Evolutionary conservation across 805 yeast species (phyloP), one percentile per base, ranked within the genome.

Genomic region (Limtongozyma cylindracea): DNA sequence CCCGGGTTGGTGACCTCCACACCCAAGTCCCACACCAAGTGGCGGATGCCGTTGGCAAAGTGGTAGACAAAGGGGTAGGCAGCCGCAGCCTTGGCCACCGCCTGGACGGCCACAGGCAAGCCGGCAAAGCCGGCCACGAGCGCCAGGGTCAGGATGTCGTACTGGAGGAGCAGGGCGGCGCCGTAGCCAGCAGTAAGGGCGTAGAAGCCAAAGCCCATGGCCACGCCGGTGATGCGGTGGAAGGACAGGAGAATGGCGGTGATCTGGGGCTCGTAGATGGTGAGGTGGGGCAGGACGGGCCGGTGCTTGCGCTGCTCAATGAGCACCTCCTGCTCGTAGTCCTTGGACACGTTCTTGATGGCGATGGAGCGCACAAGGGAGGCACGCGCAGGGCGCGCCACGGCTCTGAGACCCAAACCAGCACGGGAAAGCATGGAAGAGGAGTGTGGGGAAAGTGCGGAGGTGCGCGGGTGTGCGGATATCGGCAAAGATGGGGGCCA

Each of bases 1-100:
- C 92, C 95, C 40, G 71, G 64, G 34, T 76, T 39, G 29, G 80
- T 61, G 41, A 84, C 59, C 46, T 71, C 74, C 33, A 52, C 56
- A 43, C 92, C 92, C 24, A 66, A 44, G 45, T 88, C 98, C 98
- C 98, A 88, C 25, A 76, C 40, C 47, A 84, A 53, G 46, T 88
- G 98, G 61, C 98, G 77, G 30, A 84, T 28, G 36, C 96, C 95
- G 44, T 82, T 78, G 43, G 56, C 63, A 21, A 61, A 38, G 49
- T 88, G 98, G 71, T 63, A 80, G 15, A 73, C 72, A 47, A 88
- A 78, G 32, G 94, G 82, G 53, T 62, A 62, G 6, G 88, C 65
- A 39, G 70, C 62, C 19, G 62, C 38, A 22, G 70, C 66, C 56
- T 88, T 88, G 26, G 64, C 49, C 12, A 56, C 51, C 26, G 61